Percentiles rank a stretch among this genome's conserved stretches.
Conservation (phyloP, 1,284 basidiomycete species). For the Taiwanofungus camphoratus region DNA sequence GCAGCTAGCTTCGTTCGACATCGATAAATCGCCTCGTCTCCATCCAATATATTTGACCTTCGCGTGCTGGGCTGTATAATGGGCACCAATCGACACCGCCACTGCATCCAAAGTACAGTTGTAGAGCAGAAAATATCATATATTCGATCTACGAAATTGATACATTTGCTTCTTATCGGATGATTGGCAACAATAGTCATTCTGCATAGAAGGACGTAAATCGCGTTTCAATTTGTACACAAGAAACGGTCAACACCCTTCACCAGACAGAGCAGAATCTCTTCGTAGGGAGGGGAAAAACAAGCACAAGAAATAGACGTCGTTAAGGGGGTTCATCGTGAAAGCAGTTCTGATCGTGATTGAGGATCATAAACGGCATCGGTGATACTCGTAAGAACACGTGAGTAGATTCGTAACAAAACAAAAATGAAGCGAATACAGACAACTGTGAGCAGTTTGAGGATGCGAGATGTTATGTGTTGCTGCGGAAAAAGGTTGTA, state of each 20-base stretch:
- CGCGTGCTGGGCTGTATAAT: too few relatives aligned
- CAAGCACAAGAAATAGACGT: constrained; percentile 4
- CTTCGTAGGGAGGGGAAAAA: not conserved
- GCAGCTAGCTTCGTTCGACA: constrained; percentile 26
- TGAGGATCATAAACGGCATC: constrained; percentile 10
- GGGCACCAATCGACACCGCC: too few relatives aligned
- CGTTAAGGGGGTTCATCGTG: constrained; percentile 9
- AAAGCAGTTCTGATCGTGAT: constrained; percentile 5
- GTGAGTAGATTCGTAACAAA: constrained; percentile 8
- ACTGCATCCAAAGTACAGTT: too few relatives aligned
- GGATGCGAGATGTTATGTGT: constrained; percentile 9
- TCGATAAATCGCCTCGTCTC: too few relatives aligned
- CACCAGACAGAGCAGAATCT: constrained; percentile 3
- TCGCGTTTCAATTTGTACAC: constrained; percentile 11
- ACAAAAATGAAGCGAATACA: constrained; percentile 8
- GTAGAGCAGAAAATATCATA: constrained; percentile 8
- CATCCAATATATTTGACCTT: too few relatives aligned
- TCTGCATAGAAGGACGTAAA: constrained; percentile 18
- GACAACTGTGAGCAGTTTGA: constrained; percentile 1
- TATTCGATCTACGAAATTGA: constrained; percentile 24
- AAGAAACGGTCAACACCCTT: constrained; percentile 5
- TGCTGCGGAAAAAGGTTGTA: not conserved
- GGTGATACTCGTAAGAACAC: constrained; percentile 11
- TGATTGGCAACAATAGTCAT: constrained; percentile 8
- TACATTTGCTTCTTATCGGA: constrained; percentile 12